Evolutionary conservation across 352 stramenopile species (phyloP), one percentile per base, ranked within the genome.

Genomic region (Pythium periplocum): DNA sequence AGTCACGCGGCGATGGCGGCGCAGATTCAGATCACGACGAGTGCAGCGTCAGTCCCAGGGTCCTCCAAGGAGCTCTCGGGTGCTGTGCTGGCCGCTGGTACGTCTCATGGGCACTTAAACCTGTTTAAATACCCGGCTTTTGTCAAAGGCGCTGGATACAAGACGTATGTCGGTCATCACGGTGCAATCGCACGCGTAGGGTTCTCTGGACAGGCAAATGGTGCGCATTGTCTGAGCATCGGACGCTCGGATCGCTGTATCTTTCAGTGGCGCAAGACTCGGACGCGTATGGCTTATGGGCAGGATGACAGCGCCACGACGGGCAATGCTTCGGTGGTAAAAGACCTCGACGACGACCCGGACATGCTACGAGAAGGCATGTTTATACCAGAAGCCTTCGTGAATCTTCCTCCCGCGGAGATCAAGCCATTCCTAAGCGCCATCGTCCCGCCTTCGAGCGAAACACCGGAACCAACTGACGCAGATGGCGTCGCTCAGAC

Each of bases 391-490:
- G 75, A 90, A 45, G 66, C 60, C 6, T 86, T 86, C 45, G 45
- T 80, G n/a, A 86, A 83, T 35, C 48, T 79, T 37, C 66, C 73
- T 0, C 47, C 52, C 3, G 69, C 71, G 12, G 76, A 86, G 39
- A 60, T 84, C 45, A 90, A 86, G 46, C 77, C 82, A 41, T 92
- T 73, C 57, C 30, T 90, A 39, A 89, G 75, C 10, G 63, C 72
- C 12, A 75, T 89, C 33, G 64, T 88, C 47, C 71, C 77, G 2
- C 82, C 82, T 6, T 78, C 73, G 0, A 30, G 57, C 17, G 66
- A 73, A 0, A 32, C 55, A 0, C 48, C 52, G 0, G 76, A 87
- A 44, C 73, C 75, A 7, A 69, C 30, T 2, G 60, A 74, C 6
- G 51, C 38, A 2, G 70, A 89, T 0, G 75, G 75, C 8, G 63